phyloP scores from a whole-genome alignment of 169 alveolate species.

The Eimeria acervulina region DNA sequence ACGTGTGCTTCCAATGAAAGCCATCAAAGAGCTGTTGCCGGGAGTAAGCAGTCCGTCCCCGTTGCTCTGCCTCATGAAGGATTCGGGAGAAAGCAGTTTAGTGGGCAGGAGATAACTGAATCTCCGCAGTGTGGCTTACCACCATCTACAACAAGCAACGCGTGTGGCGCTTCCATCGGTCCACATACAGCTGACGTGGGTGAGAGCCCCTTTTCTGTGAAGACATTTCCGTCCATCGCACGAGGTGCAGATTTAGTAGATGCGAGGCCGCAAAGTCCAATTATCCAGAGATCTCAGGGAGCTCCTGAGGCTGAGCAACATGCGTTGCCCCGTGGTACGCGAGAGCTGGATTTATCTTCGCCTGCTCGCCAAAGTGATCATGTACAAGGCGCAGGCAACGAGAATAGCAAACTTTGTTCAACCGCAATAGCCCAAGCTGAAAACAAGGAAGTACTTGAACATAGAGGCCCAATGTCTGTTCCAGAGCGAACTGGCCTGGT shows the following conservation, averaged over 20 bases:
- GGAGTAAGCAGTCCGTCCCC: background rate
- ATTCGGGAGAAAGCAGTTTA: background rate
- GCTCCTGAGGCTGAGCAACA: background rate
- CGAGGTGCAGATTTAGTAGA: background rate
- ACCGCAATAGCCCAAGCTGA: background rate
- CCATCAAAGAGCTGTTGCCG: background rate
- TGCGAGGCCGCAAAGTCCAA: background rate
- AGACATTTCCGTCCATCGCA: background rate
- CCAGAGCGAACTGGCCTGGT: background rate
- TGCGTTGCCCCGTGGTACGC: background rate
- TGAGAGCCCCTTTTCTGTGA: background rate
- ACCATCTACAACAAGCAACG: background rate
- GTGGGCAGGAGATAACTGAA: background rate
- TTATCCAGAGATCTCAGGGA: background rate
- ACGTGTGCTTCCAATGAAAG: background rate
- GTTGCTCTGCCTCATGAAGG: background rate
- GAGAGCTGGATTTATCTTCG: background rate
- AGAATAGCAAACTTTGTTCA: background rate
- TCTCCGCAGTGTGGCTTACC: background rate
- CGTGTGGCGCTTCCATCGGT: background rate
- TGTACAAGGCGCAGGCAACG: background rate
- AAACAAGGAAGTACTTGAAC: constrained; percentile 6
- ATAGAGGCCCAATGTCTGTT: background rate
- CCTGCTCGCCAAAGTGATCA: background rate
- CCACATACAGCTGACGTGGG: background rate